Percentiles rank a stretch among this genome's conserved stretches.
These are phyloP conservation scores for Skeletonema grethae DNA, from an alignment of 108 stramenopile genomes.

Conservation along the genomic window DNA sequence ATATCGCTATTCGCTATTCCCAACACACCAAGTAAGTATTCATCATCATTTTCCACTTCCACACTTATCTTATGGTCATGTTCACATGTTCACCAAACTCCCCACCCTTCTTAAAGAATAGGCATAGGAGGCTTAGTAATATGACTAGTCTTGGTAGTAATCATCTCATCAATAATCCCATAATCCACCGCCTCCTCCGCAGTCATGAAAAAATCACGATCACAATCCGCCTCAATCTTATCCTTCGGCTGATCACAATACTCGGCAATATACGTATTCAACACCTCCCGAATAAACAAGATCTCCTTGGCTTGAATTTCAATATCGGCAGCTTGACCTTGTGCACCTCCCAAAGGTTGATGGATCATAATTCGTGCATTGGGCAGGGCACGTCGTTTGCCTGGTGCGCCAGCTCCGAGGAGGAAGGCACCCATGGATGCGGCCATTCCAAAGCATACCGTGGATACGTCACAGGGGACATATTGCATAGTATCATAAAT, in stretches of 20 bases:
- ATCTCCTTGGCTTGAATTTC: conserved; percentile 99
- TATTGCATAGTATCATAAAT: conserved; percentile 98
- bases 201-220: conserved; percentile 98
- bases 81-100: not conserved
- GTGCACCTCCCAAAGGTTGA: conserved; percentile 96
- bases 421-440: conserved; percentile 97
- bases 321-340: conserved; percentile 96
- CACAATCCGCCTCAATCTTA: conserved; percentile 95
- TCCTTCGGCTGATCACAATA: conserved; percentile 92
- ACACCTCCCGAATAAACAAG: conserved; percentile 83
- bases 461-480: conserved; percentile 94
- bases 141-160: conserved; percentile 92
- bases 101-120: conserved; percentile 10
- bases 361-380: conserved; percentile 99
- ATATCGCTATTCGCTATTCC: no score
- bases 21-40: no score
- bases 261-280: conserved; percentile 93
- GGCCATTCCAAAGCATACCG: conserved; percentile 97
- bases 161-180: conserved; percentile 97
- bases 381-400: conserved; percentile 89
- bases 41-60: no score
- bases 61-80: no score
- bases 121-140: conserved; percentile 87
- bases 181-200: conserved; percentile 93
- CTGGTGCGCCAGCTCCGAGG: conserved; percentile 89